Conservation (phyloP, 495 filamentous ascomycete species). For the Friedmanniomyces endolithicus region DNA sequence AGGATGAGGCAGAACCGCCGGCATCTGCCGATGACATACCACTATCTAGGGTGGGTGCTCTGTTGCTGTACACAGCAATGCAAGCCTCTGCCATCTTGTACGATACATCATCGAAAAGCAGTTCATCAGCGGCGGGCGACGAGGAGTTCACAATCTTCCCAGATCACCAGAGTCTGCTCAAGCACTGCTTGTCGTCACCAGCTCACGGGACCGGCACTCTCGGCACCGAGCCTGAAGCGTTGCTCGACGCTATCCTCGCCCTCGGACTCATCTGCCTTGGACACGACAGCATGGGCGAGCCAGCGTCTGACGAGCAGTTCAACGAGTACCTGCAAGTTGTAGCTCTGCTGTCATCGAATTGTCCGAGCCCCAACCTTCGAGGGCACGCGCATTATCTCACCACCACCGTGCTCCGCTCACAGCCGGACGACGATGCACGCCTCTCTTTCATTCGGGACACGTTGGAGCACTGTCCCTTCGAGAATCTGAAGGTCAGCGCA, state of each 20-base stretch:
- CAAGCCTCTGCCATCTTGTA: constrained; percentile 27
- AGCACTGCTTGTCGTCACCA: constrained; percentile 25
- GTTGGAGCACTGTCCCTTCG: constrained; percentile 66
- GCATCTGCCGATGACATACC: constrained; percentile 50
- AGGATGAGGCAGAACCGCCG: constrained; percentile 30
- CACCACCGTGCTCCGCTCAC: constrained; percentile 56
- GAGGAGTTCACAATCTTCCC: constrained; percentile 27
- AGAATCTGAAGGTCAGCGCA: constrained; percentile 66
- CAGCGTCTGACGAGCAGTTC: constrained; percentile 30
- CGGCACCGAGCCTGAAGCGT: constrained; percentile 30
- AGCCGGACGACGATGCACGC: constrained; percentile 57
- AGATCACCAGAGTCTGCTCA: constrained; percentile 29
- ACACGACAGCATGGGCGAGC: constrained; percentile 28
- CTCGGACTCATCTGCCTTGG: constrained; percentile 31
- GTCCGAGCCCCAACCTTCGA: constrained; percentile 51
- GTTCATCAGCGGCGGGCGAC: background rate
- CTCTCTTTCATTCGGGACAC: constrained; percentile 69
- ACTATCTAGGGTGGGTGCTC: constrained; percentile 50
- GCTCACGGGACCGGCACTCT: constrained; percentile 19
- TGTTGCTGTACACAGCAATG: constrained; percentile 32
- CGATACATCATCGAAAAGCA: constrained; percentile 2
- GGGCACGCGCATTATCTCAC: constrained; percentile 66
- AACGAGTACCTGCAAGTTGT: constrained; percentile 41
- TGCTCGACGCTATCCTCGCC: constrained; percentile 37
- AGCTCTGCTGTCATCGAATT: constrained; percentile 54